Percentiles rank a stretch among this genome's conserved stretches.
Evolutionary conservation across 176 grass and related monocot genomes (phyloP).

Genomic region (Leersia perrieri): DNA sequence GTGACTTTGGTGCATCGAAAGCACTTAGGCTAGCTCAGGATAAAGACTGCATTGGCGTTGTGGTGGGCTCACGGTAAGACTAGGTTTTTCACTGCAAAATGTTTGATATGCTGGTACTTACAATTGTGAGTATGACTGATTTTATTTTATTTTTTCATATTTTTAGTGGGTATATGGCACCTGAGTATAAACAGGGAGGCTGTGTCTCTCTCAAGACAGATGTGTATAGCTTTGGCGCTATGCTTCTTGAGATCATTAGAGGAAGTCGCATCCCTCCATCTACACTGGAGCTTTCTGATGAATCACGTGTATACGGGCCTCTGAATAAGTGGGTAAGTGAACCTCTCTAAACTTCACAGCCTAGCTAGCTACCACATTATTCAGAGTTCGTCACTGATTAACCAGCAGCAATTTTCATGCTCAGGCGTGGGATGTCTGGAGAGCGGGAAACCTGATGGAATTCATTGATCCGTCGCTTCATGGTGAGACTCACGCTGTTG

Average conservation of each 20-base stretch:
- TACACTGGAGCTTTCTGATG: background rate
- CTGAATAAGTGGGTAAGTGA: background rate
- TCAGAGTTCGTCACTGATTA: background rate
- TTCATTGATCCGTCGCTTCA: background rate
- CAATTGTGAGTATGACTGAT: too few species aligned
- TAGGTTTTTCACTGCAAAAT: background rate
- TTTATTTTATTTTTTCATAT: background rate
- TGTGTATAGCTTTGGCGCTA: background rate
- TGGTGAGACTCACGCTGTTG: background rate
- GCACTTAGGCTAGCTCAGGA: background rate
- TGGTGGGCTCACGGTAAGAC: background rate
- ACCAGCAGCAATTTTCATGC: background rate
- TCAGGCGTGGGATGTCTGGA: background rate
- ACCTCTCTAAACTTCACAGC: background rate
- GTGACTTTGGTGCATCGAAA: background rate
- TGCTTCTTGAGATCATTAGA: background rate
- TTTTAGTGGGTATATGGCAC: background rate
- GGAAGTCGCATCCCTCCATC: background rate
- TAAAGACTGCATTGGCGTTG: background rate
- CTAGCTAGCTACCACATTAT: too few species aligned
- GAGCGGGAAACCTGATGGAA: background rate
- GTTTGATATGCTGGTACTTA: background rate
- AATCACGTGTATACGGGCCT: background rate
- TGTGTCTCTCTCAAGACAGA: background rate
- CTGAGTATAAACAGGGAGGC: background rate